phyloP scores from a whole-genome alignment of 2,329 filamentous ascomycete species.

The Botrytis medusae region DNA sequence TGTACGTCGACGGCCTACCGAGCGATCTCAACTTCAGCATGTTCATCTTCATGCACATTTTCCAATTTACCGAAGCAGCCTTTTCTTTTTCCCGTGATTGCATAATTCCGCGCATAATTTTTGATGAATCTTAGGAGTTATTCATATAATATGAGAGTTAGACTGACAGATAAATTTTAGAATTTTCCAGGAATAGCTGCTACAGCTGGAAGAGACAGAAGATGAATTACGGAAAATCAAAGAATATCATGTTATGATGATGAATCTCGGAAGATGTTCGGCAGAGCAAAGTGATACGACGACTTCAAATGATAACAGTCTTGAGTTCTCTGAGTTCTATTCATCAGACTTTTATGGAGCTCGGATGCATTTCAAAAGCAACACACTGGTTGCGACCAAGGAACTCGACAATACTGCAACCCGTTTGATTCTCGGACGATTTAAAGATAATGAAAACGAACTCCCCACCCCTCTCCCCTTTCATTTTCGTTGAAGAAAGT shows the following conservation, averaged over 20 bases:
- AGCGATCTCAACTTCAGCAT: neutral
- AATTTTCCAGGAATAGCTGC: neutral
- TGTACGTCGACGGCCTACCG: neutral
- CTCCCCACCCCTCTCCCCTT: too few relatives aligned
- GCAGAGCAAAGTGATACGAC: neutral
- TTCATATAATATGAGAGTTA: neutral
- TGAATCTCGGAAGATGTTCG: neutral
- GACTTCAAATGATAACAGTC: neutral
- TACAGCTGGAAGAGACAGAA: neutral
- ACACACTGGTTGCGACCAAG: neutral
- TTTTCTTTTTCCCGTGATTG: neutral
- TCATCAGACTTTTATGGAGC: neutral
- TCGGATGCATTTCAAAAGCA: neutral
- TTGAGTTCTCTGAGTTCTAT: neutral
- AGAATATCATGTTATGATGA: neutral
- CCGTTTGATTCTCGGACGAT: neutral
- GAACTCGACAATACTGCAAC: neutral
- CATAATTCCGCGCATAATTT: neutral
- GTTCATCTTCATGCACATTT: neutral
- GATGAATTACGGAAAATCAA: neutral
- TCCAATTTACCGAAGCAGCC: neutral
- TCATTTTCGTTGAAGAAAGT: too few relatives aligned
- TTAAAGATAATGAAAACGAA: neutral
- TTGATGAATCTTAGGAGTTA: neutral
- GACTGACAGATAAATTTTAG: neutral